These are phyloP conservation scores for Agapanthus africanus DNA, from an alignment of 106 monocot species.

Conservation along the genomic window DNA sequence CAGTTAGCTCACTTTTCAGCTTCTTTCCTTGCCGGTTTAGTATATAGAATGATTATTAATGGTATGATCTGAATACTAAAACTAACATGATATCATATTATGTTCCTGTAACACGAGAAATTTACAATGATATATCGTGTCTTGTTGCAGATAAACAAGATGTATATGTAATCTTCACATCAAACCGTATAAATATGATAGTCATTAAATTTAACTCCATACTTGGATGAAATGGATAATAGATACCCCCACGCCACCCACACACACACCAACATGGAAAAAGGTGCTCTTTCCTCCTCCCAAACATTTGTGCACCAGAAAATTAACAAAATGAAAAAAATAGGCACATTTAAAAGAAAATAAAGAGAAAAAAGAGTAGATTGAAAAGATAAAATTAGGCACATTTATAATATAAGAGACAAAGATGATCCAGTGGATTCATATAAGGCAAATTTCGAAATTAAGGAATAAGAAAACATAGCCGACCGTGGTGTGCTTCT, in stretches of 20 bases:
- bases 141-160: background rate
- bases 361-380: no score
- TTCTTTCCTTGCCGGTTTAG: background rate
- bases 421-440: no score
- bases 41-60: background rate
- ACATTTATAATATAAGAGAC: no score
- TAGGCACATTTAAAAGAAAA: background rate
- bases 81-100: background rate
- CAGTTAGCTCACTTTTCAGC: background rate
- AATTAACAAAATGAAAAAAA: background rate
- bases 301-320: no score
- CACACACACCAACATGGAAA: background rate
- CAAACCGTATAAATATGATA: background rate
- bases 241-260: background rate
- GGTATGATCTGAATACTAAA: background rate
- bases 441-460: no score
- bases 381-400: no score
- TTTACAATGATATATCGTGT: background rate
- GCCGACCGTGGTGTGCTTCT: conserved; percentile 54
- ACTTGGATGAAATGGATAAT: background rate
- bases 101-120: background rate
- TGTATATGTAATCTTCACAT: background rate
- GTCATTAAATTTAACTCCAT: background rate
- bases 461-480: background rate
- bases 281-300: background rate